These are phyloP conservation scores for Diplodia sapinea DNA, from an alignment of 2,329 filamentous ascomycete genomes.

Conservation along the genomic window DNA sequence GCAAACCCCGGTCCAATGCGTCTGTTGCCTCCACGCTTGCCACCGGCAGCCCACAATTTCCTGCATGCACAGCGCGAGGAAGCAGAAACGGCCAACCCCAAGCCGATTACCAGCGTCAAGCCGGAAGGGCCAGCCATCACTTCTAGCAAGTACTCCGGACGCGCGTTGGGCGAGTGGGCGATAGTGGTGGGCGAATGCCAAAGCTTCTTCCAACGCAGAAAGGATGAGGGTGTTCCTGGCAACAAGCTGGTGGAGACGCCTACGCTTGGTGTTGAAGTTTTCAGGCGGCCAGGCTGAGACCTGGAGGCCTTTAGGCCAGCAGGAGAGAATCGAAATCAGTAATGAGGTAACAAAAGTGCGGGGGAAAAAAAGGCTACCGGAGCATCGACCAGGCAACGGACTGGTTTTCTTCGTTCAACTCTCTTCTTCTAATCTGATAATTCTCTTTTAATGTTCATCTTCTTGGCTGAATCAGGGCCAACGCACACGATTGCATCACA, in stretches of 20 bases:
- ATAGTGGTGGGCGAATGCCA: conserved; percentile 78
- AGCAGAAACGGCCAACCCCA: conserved; percentile 28
- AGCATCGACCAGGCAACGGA: too few species aligned
- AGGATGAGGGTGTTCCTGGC: conserved; percentile 71
- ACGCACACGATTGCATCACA: conserved; percentile 28
- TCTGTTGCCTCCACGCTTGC: conserved; percentile 72
- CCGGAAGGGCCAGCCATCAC: conserved; percentile 47
- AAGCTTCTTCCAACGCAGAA: conserved; percentile 77
- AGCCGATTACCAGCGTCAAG: conserved; percentile 33
- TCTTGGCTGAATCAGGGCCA: conserved; percentile 14
- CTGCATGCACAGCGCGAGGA: conserved; percentile 52
- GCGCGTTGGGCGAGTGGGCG: conserved; percentile 79
- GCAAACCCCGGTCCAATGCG: conserved; percentile 65
- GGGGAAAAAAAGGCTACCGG: background rate
- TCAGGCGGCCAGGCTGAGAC: conserved; percentile 54
- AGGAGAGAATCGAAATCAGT: background rate
- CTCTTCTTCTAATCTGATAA: conserved; percentile 4
- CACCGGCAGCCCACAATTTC: conserved; percentile 70
- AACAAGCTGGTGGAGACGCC: conserved; percentile 74
- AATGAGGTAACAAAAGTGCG: background rate
- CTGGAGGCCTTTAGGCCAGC: background rate
- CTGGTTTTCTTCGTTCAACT: background rate
- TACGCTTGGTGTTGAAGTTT: conserved; percentile 67
- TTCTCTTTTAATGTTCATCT: conserved; percentile 2
- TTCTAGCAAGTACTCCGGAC: conserved; percentile 67